phyloP scores from a whole-genome alignment of 192 early-diverging fungal species.

The Podila horticola region DNA sequence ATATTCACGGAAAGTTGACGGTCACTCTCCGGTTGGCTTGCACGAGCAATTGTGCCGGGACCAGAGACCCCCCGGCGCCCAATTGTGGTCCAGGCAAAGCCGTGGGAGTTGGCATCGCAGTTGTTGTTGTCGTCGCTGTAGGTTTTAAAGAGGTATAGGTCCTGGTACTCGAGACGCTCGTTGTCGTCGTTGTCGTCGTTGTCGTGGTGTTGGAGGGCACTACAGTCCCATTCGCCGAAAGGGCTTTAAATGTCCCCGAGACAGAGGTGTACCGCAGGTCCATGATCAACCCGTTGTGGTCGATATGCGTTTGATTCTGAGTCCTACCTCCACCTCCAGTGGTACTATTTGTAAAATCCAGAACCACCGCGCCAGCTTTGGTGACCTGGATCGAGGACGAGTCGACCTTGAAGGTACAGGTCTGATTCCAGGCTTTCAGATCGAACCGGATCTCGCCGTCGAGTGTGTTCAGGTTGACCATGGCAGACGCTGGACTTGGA shows the following conservation, averaged over 20 bases:
- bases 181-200: neutral
- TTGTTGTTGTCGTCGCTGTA: neutral
- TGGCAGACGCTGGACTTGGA: neutral
- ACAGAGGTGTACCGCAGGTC: slow-evolving; percentile 9
- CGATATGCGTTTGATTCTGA: neutral
- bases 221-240: neutral
- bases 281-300: slow-evolving; percentile 9
- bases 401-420: slow-evolving; percentile 19
- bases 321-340: neutral
- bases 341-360: slow-evolving; percentile 12
- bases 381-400: slow-evolving; percentile 20
- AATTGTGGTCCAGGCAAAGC: slow-evolving; percentile 1
- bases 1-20: slow-evolving; percentile 32
- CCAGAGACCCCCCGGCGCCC: slow-evolving; percentile 15
- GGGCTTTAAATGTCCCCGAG: slow-evolving; percentile 6
- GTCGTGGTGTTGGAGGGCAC: neutral
- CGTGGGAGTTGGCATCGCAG: neutral
- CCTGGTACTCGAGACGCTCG: neutral
- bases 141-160: neutral
- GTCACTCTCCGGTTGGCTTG: slow-evolving; percentile 36
- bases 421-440: slow-evolving; percentile 39
- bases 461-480: slow-evolving; percentile 29
- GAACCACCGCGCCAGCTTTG: slow-evolving; percentile 10
- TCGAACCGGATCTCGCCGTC: slow-evolving; percentile 32
- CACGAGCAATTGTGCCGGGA: slow-evolving; percentile 21